Evolutionary conservation across 805 yeast species (phyloP), one percentile per base, ranked within the genome.

Genomic region (Metschnikowia santaceciliae): DNA sequence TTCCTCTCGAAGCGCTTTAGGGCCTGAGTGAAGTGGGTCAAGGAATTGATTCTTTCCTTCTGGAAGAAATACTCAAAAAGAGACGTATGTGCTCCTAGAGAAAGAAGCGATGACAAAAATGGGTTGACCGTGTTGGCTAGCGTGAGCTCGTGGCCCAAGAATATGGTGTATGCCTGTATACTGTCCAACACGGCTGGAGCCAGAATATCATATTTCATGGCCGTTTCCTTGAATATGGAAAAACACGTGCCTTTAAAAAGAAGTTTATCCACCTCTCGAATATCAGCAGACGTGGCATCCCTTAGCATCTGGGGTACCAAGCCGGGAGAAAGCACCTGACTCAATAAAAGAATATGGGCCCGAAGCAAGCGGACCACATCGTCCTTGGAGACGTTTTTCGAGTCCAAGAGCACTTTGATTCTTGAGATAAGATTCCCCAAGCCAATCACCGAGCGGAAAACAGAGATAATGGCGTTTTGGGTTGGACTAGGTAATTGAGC

Each of bases 251-350:
- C 77, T 41, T 62, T 70, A 53, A 67, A 73, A 8, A 74, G n/a
- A 4, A 73, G 55, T 46, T 68, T 68, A 44, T 71, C 76, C n/a
- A 70, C 52, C 50, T 73, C 77, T 41, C 63, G 64, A 7, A 52
- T 33, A 32, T 62, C 63, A 6, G 60, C 26, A 2, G 49, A 45
- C 4, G 43, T 35, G 1, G 49, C 13, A 20, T 49, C 15, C 2
- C 10, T 15, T 8, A 56, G 42, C 45, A 63, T 41, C 20, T 32
- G 43, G 2, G 23, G 10, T 11, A 58, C 59, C 32, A 64, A 54
- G 7, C 55, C 57, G 10, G 55, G 48, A 10, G 46, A 36, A 23
- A 64, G 58, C n/a, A 62, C 58, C 13, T 42, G 38, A 19, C 37
- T 52, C 3, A 61, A 54, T 7, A 63, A 56, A 15, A 39, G 48